A percentile compares a stretch with the other conserved stretches of the same genome.
Conservation (phyloP, 768 basidiomycete genomes). For the Rhodosporidiobolus odoratus region DNA sequence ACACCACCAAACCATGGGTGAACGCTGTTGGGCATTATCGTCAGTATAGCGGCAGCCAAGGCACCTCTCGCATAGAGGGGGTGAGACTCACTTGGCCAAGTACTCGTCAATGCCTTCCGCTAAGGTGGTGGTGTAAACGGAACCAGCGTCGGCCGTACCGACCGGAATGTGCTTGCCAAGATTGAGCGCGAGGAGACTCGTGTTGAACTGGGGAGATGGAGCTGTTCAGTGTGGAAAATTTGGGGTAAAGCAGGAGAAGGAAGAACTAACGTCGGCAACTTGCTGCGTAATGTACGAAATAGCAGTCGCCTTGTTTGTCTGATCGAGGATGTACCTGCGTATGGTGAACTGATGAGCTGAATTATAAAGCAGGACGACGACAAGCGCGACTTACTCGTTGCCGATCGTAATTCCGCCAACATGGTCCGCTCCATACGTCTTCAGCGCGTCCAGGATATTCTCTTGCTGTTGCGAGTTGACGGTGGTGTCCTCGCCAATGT, state of each 20-base stretch:
- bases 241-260: not conserved
- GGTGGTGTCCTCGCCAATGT: constrained; percentile 38
- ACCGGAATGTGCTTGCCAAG: constrained; percentile 46
- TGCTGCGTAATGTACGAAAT: not conserved
- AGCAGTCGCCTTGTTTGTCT: not conserved
- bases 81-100: constrained; percentile 63
- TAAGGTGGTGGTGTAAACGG: constrained; percentile 42
- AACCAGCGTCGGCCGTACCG: constrained; percentile 50
- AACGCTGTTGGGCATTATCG: constrained; percentile 59
- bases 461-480: constrained; percentile 65
- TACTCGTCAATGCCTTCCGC: constrained; percentile 61
- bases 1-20: constrained; percentile 63
- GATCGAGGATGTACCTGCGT: constrained; percentile 31
- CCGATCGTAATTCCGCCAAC: constrained; percentile 82
- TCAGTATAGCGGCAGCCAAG: constrained; percentile 42
- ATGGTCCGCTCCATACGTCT: constrained; percentile 69
- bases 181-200: constrained; percentile 41
- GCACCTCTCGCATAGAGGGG: no score
- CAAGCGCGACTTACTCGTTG: constrained; percentile 72
- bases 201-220: constrained; percentile 44
- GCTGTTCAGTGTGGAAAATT: constrained; percentile 24
- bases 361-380: constrained; percentile 26
- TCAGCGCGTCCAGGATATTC: constrained; percentile 59
- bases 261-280: constrained; percentile 8
- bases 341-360: constrained; percentile 15